A percentile compares a stretch with the other conserved stretches of the same genome.
Evolutionary conservation across 768 basidiomycete species (phyloP).

Genomic region (Symmetrospora coprosmae): DNA sequence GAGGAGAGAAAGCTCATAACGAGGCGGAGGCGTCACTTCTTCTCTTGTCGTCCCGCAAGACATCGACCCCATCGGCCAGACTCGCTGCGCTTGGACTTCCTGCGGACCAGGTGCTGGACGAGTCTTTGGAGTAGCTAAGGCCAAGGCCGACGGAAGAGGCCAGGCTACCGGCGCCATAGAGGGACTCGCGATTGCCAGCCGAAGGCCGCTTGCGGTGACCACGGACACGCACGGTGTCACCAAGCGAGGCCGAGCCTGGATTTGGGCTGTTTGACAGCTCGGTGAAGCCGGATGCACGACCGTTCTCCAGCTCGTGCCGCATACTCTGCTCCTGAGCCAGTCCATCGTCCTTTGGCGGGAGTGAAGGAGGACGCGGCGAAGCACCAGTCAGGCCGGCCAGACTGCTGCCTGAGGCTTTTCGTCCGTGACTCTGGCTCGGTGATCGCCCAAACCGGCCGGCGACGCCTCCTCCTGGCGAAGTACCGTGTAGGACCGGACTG

Average conservation of each 20-base stretch:
- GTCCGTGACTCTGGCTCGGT: slow-evolving; percentile 19
- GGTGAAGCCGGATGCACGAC: slow-evolving; percentile 59
- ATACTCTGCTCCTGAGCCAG: slow-evolving; percentile 59
- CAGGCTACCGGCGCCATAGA: background rate
- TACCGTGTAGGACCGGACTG: slow-evolving; percentile 42
- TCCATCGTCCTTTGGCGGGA: slow-evolving; percentile 48
- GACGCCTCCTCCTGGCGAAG: slow-evolving; percentile 40
- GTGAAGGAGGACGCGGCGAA: slow-evolving; percentile 31
- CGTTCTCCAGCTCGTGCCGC: slow-evolving; percentile 62
- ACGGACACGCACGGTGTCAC: background rate
- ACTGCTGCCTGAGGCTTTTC: background rate
- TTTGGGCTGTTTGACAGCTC: slow-evolving; percentile 40
- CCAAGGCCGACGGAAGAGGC: slow-evolving; percentile 1
- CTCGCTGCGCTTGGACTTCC: background rate
- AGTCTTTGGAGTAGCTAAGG: slow-evolving; percentile 8
- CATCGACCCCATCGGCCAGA: too few relatives aligned
- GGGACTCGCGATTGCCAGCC: background rate
- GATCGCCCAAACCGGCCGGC: slow-evolving; percentile 44
- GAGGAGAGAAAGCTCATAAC: too few relatives aligned
- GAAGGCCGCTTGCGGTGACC: slow-evolving; percentile 11
- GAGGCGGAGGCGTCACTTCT: background rate
- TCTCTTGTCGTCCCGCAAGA: background rate
- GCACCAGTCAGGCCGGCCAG: background rate
- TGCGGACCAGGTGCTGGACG: background rate
- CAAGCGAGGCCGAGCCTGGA: background rate